Base-by-base conservation (phyloP, 768 basidiomycete genomes). In the Tylopilus plumbeoviolaceoides region DNA sequence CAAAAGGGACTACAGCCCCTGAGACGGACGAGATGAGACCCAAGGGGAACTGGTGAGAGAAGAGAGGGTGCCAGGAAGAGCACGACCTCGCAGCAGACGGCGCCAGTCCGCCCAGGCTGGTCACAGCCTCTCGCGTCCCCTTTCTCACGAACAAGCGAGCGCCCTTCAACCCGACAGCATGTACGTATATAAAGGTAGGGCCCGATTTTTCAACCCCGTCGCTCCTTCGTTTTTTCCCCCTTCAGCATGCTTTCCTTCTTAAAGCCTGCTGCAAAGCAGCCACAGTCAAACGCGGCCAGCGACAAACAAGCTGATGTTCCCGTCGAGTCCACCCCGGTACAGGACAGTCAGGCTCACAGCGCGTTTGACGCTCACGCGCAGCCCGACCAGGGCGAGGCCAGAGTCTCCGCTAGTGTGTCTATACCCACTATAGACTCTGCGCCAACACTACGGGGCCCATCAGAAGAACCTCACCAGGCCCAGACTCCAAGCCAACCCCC, bases 111-210 rank as follows among this genome's bases (percentile, higher is more conserved):
- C 30, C 47, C 39, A 2, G 20, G 12, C 25, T 5, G 36, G 35
- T 36, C 47, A 9, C 18, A 6, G 31, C 23, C 21, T 31, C 39
- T 35, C 33, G 4, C 8, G 8, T 30, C 30, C n/a, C 44, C 41
- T 58, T 69, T 67, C 67, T 67, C 67, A 67, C 67, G 65, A 47
- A 36, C 44, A 59, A 66, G 57, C 58, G 63, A 54, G 53, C 14
- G 23, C 17, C 54, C 43, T 17, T 20, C 41, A 38, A 23, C 0
- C 9, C 9, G 4, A 30, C 31, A 8, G 20, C 11, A 10, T 9
- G 64, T 66, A 67, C 65, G 65, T 67, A 63, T 64, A 66, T 30
- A 70, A 64, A 51, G 44, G 20, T 21, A 25, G 28, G 45, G 18
- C 39, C 36, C 23, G 12, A 44, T 61, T 54, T 50, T 46, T 41